Base-by-base conservation (phyloP, 768 basidiomycete species). In the Boletellus ananiceps region DNA sequence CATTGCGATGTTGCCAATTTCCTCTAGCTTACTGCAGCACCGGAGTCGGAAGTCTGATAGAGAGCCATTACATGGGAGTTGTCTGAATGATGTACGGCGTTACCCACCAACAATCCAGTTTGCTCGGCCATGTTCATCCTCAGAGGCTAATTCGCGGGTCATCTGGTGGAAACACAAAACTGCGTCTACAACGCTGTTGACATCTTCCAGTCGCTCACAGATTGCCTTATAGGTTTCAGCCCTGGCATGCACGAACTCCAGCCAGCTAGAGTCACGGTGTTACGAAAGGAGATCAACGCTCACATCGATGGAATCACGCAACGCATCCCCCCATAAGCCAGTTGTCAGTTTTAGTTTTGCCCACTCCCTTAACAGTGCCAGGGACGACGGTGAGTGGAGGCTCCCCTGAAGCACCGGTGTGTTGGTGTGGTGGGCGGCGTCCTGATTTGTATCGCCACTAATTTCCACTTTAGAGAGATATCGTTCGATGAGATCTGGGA, bases 311-410 rank as follows among this genome's bases (percentile, higher is more conserved):
- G 51, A 18, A 2, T 21, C 16, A 36, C 5, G 7, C 27, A 57
- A 23, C 19, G 45, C 46, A 16, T 33, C 45, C 18, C 47, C 32
- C 54, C 56, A 57, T 4, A 47, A 35, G 4, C 32, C 12, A 27
- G 14, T n/a, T 0, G 16, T 7, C 16, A 58, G 11, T 25, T 15
- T 46, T 14, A 42, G 5, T 18, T 40, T 54, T 4, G 38, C 29
- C 57, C 57, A 58, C 27, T 31, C 31, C 19, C 19, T 19, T 19
- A 19, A 19, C 19, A 19, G 19, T 2, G 19, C 19, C 19, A 19
- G 19, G 19, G 19, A 19, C 19, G 19, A 19, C 19, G 19, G 19
- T 19, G 19, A 3, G 19, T 19, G 19, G 19, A 1, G 19, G 19
- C 19, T 19, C 19, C 19, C 19, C 19, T 19, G 19, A 19, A 19